Conservation (phyloP, 2,329 filamentous ascomycete species). For the Monascus ruber region DNA sequence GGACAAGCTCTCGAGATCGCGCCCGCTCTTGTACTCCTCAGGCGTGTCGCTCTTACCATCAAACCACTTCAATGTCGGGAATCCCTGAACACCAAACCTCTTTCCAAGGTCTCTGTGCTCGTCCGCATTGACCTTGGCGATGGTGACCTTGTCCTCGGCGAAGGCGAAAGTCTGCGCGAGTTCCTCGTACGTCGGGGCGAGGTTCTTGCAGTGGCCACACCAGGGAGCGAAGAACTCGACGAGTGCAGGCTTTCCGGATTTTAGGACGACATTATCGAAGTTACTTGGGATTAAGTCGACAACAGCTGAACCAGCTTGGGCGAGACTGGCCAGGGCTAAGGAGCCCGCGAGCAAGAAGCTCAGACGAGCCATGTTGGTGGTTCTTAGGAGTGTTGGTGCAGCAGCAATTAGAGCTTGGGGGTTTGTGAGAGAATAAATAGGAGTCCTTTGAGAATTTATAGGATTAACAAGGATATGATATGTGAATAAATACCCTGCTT, state of each 20-base stretch:
- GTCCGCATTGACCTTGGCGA: slow-evolving; percentile 95
- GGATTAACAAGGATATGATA: too few species aligned
- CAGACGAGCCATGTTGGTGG: slow-evolving; percentile 33
- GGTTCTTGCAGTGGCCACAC: slow-evolving; percentile 98
- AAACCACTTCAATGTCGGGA: slow-evolving; percentile 96
- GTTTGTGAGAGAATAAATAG: too few species aligned
- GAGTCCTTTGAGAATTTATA: slow-evolving; percentile 1
- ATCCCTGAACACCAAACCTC: slow-evolving; percentile 81
- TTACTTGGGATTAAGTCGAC: slow-evolving; percentile 81
- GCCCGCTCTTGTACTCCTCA: slow-evolving; percentile 71
- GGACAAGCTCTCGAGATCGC: slow-evolving; percentile 75
- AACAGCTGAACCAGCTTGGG: slow-evolving; percentile 64
- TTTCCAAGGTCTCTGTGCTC: slow-evolving; percentile 73
- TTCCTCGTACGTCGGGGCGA: slow-evolving; percentile 91
- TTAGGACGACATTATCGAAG: slow-evolving; percentile 80
- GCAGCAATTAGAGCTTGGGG: background rate
- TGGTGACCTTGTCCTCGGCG: slow-evolving; percentile 64
- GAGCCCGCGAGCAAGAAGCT: slow-evolving; percentile 36
- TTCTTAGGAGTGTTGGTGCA: background rate
- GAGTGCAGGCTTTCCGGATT: slow-evolving; percentile 87
- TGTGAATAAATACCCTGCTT: too few species aligned
- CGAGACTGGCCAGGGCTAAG: slow-evolving; percentile 42
- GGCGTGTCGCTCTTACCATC: slow-evolving; percentile 86
- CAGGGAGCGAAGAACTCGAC: slow-evolving; percentile 98
- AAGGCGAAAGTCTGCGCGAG: slow-evolving; percentile 64